Conservation (phyloP, 371 early-diverging fungal species). For the Apophysomyces ossiformis region DNA sequence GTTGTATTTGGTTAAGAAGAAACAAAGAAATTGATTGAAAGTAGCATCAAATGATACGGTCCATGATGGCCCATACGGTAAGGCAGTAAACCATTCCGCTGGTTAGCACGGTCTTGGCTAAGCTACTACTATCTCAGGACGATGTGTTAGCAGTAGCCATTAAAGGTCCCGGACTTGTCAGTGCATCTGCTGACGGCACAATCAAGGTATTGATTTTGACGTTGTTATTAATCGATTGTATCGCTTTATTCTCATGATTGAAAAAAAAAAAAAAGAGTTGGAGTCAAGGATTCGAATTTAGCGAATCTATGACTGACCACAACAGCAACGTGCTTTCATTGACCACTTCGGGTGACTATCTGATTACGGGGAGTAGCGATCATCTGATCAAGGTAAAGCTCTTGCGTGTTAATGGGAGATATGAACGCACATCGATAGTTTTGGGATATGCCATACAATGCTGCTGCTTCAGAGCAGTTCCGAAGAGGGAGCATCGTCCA, state of each 20-base stretch:
- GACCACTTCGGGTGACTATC: slow-evolving; percentile 55
- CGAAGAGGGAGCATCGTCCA: slow-evolving; percentile 33
- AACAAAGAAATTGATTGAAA: slow-evolving; percentile 8
- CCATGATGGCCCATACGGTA: slow-evolving; percentile 68
- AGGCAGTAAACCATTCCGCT: background rate
- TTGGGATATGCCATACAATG: slow-evolving; percentile 37
- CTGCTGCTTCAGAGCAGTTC: slow-evolving; percentile 28
- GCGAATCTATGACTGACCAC: slow-evolving; percentile 64
- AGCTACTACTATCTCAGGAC: slow-evolving; percentile 37
- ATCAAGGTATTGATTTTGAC: slow-evolving; percentile 57
- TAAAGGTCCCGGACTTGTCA: slow-evolving; percentile 57
- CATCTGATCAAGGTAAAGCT: slow-evolving; percentile 62
- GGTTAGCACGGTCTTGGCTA: background rate
- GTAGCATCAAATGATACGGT: slow-evolving; percentile 68
- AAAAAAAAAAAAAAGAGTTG: slow-evolving; percentile 54
- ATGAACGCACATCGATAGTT: slow-evolving; percentile 20
- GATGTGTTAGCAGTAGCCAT: slow-evolving; percentile 70
- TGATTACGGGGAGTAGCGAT: slow-evolving; percentile 76
- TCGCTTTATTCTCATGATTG: too few relatives aligned
- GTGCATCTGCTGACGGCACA: slow-evolving; percentile 78
- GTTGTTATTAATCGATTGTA: slow-evolving; percentile 1
- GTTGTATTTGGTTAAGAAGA: background rate
- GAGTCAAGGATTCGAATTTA: slow-evolving; percentile 70
- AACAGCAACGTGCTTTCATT: slow-evolving; percentile 71
- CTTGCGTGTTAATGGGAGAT: background rate